A percentile compares a stretch with the other conserved stretches of the same genome.
phyloP scores from a whole-genome alignment of 1,284 basidiomycete species.

The Rhodotorula sp. region DNA sequence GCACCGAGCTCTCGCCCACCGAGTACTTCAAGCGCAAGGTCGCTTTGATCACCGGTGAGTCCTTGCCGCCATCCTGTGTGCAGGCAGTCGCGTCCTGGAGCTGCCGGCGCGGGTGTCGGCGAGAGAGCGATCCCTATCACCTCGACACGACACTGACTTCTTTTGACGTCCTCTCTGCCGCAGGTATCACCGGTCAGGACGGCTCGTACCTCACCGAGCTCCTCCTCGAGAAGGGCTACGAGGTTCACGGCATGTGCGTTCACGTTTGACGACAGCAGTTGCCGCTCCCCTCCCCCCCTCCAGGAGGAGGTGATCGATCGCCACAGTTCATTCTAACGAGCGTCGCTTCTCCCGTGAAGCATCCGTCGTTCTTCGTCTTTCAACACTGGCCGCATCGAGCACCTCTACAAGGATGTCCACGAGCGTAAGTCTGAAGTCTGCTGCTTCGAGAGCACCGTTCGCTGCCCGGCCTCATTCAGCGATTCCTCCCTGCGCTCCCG shows the following conservation, averaged over 20 bases:
- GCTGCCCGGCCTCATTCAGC: too few relatives aligned
- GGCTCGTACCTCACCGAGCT: constrained; percentile 87
- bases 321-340: not conserved
- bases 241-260: constrained; percentile 65
- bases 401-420: constrained; percentile 82
- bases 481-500: too few relatives aligned
- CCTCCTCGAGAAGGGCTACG: constrained; percentile 78
- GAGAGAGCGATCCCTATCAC: not conserved
- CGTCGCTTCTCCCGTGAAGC: constrained; percentile 55
- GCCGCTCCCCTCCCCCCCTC: not conserved
- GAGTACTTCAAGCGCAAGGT: constrained; percentile 83
- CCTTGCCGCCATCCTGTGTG: too few relatives aligned
- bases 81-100: too few relatives aligned
- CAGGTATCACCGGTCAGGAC: constrained; percentile 89
- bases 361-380: constrained; percentile 90
- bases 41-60: constrained; percentile 76
- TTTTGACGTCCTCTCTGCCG: not conserved
- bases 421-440: constrained; percentile 52
- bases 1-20: constrained; percentile 54
- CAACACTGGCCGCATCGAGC: constrained; percentile 86
- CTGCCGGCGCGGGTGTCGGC: not conserved
- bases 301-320: too few relatives aligned
- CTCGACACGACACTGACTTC: not conserved
- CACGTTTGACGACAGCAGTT: too few relatives aligned
- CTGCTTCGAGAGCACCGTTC: not conserved